Conservation (phyloP, 2,329 filamentous ascomycete species). For the Diplodia intermedia region DNA sequence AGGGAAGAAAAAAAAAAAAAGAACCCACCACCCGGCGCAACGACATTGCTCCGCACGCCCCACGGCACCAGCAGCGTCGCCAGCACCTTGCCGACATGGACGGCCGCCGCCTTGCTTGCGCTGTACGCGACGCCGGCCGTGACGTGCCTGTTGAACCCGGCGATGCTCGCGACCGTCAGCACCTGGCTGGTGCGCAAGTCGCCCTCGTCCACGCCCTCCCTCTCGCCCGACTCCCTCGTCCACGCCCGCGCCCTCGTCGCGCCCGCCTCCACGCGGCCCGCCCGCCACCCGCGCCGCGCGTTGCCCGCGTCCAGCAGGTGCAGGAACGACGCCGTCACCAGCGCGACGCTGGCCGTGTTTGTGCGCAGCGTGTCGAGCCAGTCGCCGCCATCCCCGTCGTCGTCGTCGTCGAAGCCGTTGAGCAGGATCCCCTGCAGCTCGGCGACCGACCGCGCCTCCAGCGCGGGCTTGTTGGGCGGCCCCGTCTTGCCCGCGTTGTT, state of each 20-base stretch:
- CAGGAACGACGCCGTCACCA: conserved; percentile 54
- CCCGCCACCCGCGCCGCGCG: conserved; percentile 49
- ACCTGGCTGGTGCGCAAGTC: conserved; percentile 55
- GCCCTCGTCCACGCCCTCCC: conserved; percentile 39
- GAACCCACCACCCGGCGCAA: conserved; percentile 49
- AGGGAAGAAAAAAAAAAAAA: conserved; percentile 12
- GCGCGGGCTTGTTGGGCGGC: conserved; percentile 51
- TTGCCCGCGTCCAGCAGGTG: conserved; percentile 56
- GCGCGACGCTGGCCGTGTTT: conserved; percentile 55
- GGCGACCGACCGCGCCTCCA: conserved; percentile 52
- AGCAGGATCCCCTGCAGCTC: conserved; percentile 53
- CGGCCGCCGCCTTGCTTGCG: conserved; percentile 53
- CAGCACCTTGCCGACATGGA: conserved; percentile 54
- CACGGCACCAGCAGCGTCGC: conserved; percentile 50
- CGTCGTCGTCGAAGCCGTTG: conserved; percentile 41
- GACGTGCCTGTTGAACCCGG: conserved; percentile 48
- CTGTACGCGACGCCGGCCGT: conserved; percentile 53
- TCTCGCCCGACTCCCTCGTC: conserved; percentile 32
- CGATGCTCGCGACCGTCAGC: conserved; percentile 53
- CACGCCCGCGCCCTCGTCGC: conserved; percentile 38
- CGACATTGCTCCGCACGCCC: conserved; percentile 56
- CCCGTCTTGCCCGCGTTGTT: conserved; percentile 60
- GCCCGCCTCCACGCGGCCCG: conserved; percentile 41
- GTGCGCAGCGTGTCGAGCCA: conserved; percentile 35
- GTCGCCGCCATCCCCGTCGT: conserved; percentile 41